Evolutionary conservation across 192 early-diverging fungal species (phyloP).

Genomic region (Phycomyces blakesleeanus): DNA sequence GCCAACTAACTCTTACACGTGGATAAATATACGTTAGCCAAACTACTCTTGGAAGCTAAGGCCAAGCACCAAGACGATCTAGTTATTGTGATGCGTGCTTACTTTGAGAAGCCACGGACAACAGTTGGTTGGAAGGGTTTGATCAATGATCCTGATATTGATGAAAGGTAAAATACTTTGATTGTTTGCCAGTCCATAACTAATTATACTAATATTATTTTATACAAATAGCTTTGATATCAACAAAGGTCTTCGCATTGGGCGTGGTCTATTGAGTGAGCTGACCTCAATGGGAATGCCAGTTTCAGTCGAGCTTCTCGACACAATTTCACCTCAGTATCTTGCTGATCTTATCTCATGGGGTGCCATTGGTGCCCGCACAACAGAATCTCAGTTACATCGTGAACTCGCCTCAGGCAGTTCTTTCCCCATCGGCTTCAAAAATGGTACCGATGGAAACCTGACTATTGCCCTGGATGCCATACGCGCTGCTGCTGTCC

Average conservation of each 20-base stretch:
- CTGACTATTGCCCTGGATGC: conserved; percentile 69
- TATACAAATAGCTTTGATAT: conserved; percentile 90
- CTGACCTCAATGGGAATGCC: conserved; percentile 84
- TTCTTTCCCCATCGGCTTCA: conserved; percentile 96
- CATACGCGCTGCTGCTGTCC: conserved; percentile 65
- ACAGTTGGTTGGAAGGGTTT: conserved; percentile 91
- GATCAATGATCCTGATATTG: conserved; percentile 77
- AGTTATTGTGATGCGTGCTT: conserved; percentile 91
- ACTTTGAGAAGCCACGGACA: conserved; percentile 98
- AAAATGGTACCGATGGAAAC: conserved; percentile 96
- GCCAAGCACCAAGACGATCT: conserved; percentile 70
- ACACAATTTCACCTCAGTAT: conserved; percentile 96
- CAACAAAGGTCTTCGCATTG: conserved; percentile 92
- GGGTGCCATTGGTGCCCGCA: conserved; percentile 96
- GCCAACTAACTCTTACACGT: too few species aligned
- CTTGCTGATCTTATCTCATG: conserved; percentile 91
- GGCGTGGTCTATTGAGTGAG: conserved; percentile 72
- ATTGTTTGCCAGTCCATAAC: neutral
- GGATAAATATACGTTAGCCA: too few species aligned
- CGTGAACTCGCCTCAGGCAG: conserved; percentile 91
- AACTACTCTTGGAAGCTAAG: conserved; percentile 11
- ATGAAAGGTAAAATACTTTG: conserved; percentile 41
- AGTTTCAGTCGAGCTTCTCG: conserved; percentile 84
- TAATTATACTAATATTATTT: too few species aligned
- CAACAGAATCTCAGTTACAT: conserved; percentile 93